Evolutionary conservation across 768 basidiomycete species (phyloP), one percentile per base, ranked within the genome.

Genomic region (Boletus sp.): DNA sequence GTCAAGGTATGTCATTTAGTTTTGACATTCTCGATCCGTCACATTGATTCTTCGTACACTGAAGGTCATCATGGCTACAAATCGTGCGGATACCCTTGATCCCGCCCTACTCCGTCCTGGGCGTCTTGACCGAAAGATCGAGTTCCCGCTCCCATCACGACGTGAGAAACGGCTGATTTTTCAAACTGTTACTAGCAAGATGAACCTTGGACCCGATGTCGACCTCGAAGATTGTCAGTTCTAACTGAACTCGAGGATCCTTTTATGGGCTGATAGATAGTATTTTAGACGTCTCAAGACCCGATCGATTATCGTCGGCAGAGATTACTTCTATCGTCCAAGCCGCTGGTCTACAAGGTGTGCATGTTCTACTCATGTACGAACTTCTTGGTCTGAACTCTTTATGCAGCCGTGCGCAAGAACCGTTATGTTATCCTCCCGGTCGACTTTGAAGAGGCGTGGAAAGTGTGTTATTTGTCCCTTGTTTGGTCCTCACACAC

Each of bases 31-130:
- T 47, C 29, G 4, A 42, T 47, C 29, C 42, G 7, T 33, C 36
- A 10, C 2, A 8, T 42, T 48, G 29, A 56, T 20, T 32, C 42
- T 35, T 35, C 32, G 20, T 53, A 55, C 18, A 49, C 29, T 6
- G 1, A 58, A 97, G 94, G 97, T 99, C 41, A 99, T 99, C 71
- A 98, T 98, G 97, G 97, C 97, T 29, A 99, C 97, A 42, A 99
- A 99, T 76, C 90, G 97, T 65, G 92, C 92, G 46, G 97, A 99
- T 73, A 99, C 97, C 6, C 82, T 99, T 32, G 97, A 99, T 73
- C 97, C 97, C 56, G 97, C 97, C 5, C 78, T 99, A 41, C 87
- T 99, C 36, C 93, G 97, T 65, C 97, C 97, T 40, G 97, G 97
- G 69, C 93, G 97, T 66, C 81, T 99, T 12, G 97, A 99, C 75